Evolutionary conservation across 805 yeast genomes (phyloP), one percentile per base, ranked within the genome.

Genomic region (Suhomyces tanzawaensis): DNA sequence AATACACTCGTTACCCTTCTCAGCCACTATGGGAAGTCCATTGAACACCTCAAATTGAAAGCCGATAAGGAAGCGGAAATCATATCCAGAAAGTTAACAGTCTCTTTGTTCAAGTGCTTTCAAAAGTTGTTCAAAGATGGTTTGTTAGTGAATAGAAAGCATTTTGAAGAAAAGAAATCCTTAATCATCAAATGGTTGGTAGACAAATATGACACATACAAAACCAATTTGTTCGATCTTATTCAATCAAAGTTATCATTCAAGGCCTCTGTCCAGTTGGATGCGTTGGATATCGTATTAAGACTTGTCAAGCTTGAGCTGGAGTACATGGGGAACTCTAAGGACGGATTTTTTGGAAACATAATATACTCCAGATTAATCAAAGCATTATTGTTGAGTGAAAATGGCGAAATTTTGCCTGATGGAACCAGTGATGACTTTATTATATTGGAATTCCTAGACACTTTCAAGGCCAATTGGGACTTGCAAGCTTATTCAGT

Each of bases 401-500:
- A 48, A 4, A 55, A 66, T 30, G 71, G 74, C 5, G 63, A 64
- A 3, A 49, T 66, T 4, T 58, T 70, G 18, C 52, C 58, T 3
- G 81, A 79, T 51, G 76, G 74, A 8, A 60, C 77, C 0, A 62
- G 70, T 23, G 71, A 72, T 38, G 73, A 71, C 52, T 69, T 75
- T 36, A 55, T 74, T 9, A 42, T 78, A 12, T 56, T 69, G 34
- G 87, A 83, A 53, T 85, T 85, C 51, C 51, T 69, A 19, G 78
- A 72, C 16, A 66, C 64, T 19, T 81, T 81, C 52, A 51, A 53
- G 21, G 70, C 71, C 48, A 77, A 74, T 57, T 85, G 85, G 69
- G 99, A 91, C 57, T 61, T 91, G 40, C 86, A 89, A 49, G 87
- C 69, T 54, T 85, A 81, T 53, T 82, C 86, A 47, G 79, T 82